phyloP scores from a whole-genome alignment of 108 stramenopile genomes.

The Cylindrotheca closterium region DNA sequence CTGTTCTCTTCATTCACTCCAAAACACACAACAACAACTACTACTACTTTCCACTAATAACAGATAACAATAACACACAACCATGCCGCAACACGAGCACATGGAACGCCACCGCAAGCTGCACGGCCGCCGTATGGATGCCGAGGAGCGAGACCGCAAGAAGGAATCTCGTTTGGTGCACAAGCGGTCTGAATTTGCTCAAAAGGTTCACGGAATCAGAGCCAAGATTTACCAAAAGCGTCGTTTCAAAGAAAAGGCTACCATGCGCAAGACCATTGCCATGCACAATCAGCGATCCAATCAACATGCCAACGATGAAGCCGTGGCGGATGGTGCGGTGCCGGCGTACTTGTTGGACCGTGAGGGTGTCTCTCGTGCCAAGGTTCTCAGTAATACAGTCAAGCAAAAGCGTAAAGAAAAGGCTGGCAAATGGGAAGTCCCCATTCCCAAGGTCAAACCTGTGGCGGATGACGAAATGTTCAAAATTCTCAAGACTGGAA shows the following conservation, averaged over 20 bases:
- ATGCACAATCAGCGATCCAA: conserved; percentile 96
- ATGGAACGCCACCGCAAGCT: conserved; percentile 99
- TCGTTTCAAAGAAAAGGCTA: conserved; percentile 99
- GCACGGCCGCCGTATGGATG: conserved; percentile 96
- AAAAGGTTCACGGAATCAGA: conserved; percentile 96
- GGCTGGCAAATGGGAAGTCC: conserved; percentile 99
- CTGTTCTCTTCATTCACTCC: too few relatives aligned
- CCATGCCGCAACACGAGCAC: conserved; percentile 99
- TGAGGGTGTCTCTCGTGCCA: conserved; percentile 96
- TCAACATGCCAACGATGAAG: conserved; percentile 95
- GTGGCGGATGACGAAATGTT: conserved; percentile 99
- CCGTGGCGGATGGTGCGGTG: conserved; percentile 93
- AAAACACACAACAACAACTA: too few relatives aligned
- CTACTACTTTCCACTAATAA: too few relatives aligned
- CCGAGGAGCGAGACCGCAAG: conserved; percentile 94
- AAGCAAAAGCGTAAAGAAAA: conserved; percentile 99
- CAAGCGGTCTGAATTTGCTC: conserved; percentile 93
- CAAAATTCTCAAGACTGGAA: conserved; percentile 90
- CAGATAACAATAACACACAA: too few relatives aligned
- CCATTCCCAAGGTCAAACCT: conserved; percentile 98
- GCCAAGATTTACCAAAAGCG: conserved; percentile 96
- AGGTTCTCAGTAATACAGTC: conserved; percentile 97
- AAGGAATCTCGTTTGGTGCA: conserved; percentile 96
- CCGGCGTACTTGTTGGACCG: conserved; percentile 98
- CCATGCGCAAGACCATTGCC: conserved; percentile 98